phyloP scores from a whole-genome alignment of 2,329 filamentous ascomycete genomes.

The Cladosporium sp. region DNA sequence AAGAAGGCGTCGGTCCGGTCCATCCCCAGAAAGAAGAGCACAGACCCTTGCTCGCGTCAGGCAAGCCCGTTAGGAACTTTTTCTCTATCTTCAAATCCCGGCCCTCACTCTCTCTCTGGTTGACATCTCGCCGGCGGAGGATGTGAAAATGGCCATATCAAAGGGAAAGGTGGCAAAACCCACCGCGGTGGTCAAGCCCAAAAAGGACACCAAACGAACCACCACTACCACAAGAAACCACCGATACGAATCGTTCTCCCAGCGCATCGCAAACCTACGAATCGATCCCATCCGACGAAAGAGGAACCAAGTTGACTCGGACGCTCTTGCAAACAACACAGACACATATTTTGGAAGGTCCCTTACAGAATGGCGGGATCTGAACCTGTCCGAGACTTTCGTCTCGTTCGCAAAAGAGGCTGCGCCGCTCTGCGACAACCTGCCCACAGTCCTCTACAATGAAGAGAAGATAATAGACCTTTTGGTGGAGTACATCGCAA shows the following conservation, averaged over 20 bases:
- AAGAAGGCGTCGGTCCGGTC: background rate
- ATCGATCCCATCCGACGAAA: slow-evolving; percentile 90
- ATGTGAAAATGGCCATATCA: slow-evolving; percentile 41
- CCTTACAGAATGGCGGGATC: slow-evolving; percentile 82
- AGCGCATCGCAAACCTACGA: slow-evolving; percentile 84
- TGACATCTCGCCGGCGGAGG: slow-evolving; percentile 2
- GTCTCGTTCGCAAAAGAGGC: slow-evolving; percentile 70
- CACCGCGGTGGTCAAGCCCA: slow-evolving; percentile 49
- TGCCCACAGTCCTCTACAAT: slow-evolving; percentile 88
- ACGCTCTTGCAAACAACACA: slow-evolving; percentile 77
- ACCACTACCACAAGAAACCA: slow-evolving; percentile 78
- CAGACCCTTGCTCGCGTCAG: too few relatives aligned
- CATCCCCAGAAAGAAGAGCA: background rate
- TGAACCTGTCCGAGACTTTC: slow-evolving; percentile 83
- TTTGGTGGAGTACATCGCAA: slow-evolving; percentile 70
- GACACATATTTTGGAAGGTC: slow-evolving; percentile 80
- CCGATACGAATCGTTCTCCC: slow-evolving; percentile 85
- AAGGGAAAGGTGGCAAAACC: slow-evolving; percentile 32
- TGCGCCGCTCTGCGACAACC: slow-evolving; percentile 74
- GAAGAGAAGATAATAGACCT: slow-evolving; percentile 77
- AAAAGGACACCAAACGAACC: slow-evolving; percentile 54
- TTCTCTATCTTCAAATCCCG: background rate
- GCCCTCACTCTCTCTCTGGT: background rate
- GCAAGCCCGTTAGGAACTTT: slow-evolving; percentile 2
- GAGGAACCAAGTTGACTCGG: slow-evolving; percentile 53